Evolutionary conservation across 305 asterid genomes (phyloP), one percentile per base, ranked within the genome.

Genomic region (Solanum hybrid): DNA sequence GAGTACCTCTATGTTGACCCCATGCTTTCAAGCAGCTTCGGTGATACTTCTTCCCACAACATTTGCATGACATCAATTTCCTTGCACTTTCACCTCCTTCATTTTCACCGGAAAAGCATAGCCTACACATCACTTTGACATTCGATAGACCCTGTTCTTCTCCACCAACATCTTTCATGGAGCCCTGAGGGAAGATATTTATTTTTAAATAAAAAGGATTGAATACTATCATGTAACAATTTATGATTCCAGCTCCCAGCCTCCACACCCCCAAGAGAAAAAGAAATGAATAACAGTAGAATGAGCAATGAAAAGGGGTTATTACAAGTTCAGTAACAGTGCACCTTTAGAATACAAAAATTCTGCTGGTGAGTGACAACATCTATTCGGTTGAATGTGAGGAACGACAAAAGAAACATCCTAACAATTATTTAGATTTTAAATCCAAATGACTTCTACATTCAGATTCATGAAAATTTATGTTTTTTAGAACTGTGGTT

Each of bases 11-110:
- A 92, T 96, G 92, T 87, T 94, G 96, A 42, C 99, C 95, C 99
- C 99, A 98, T 46, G 93, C 87, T 95, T 96, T 98, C 92, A 98
- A 89, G 95, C 99, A 98, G 91, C 90, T 93, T 85, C 96, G 94
- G 90, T 98, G 99, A 93, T 98, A 98, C 92, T 96, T 98, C 95
- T 97, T 97, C 90, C 96, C 94, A 89, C 99, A 98, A 76, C 90
- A 92, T 91, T 93, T 97, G 97, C 99, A 98, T 46, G 99, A 93
- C 87, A 95, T 92, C 98, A 96, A 96, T 94, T 96, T 97, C 92
- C 94, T 95, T 90, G 95, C 98, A 94, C 94, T 94, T 93, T 96
- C 98, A 93, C 98, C 94, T 91, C 98, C 97, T 90, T 96, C 98
- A 91, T 92, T 94, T 94, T 97, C 99, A 73, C 98, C 99, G 85